Evolutionary conservation across 371 early-diverging fungal genomes (phyloP), one percentile per base, ranked within the genome.

Genomic region (Mortierella sp.): DNA sequence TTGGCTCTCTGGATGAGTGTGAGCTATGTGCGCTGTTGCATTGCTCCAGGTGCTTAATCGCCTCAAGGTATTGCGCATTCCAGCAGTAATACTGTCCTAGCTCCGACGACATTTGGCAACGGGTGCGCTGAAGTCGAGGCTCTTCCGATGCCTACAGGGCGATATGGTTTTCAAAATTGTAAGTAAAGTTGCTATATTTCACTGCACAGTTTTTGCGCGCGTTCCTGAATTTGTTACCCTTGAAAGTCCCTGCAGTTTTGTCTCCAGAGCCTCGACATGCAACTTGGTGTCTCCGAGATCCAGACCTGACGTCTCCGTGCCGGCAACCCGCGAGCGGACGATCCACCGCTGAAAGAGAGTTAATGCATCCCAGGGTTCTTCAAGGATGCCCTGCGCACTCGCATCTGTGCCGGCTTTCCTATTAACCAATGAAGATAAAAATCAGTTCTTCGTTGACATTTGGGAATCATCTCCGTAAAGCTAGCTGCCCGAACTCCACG

Each of bases 321-420:
- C 86, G 5, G 78, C 54, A 5, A 86, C 64, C 16, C 86, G 69
- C 2, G 82, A 73, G 3, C 82, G 86, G n/a, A 86, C 44, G 34
- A 86, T 76, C 86, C 86, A 86, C 43, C 86, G 55, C 51, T 86
- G 86, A 31, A 86, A 79, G 21, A 81, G 50, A 37, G 86, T 86
- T n/a, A 81, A 43, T 69, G 86, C 79, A 53, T 86, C 86, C 81
- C 81, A 81, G 0, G 86, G 86, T 5, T 78, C 82, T 1, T 73
- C 54, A 19, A 69, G 78, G 21, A 43, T 26, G 14, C 72, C 50
- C 10, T 76, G 3, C 8, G 61, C 10, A 40, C 48, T 57, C 3
- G 40, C 14, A 8, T 86, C 86, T 51, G 82, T 72, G 37, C 46
- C 61, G 16, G 73, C 14, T 72, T 80, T 83, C 59, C 83, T 83